A percentile compares a stretch with the other conserved stretches of the same genome.
These are phyloP conservation scores for Ophiostoma piceae DNA, from an alignment of 2,329 filamentous ascomycete genomes.

Conservation along the genomic window DNA sequence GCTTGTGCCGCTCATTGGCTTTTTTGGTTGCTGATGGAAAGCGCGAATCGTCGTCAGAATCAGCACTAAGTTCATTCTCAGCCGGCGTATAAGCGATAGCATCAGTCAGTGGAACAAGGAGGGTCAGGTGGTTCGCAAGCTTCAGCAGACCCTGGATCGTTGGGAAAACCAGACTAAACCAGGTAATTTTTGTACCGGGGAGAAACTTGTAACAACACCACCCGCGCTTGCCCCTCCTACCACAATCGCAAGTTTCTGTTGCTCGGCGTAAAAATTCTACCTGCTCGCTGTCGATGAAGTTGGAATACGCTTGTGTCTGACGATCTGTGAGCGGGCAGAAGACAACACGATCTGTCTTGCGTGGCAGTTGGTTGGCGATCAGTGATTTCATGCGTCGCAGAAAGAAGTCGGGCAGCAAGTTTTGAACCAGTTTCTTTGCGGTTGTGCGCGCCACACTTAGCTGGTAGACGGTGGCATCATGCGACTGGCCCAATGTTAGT, in stretches of 20 bases:
- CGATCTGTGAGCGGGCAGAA: conserved; percentile 85
- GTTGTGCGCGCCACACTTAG: conserved; percentile 75
- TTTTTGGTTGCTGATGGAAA: neutral
- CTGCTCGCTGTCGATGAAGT: conserved; percentile 67
- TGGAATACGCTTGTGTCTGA: conserved; percentile 77
- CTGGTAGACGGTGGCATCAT: conserved; percentile 80
- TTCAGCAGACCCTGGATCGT: conserved; percentile 78
- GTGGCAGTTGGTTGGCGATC: conserved; percentile 87
- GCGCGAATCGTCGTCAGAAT: neutral
- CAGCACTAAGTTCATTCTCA: neutral
- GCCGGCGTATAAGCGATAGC: conserved; percentile 43
- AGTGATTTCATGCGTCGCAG: conserved; percentile 87
- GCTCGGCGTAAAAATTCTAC: conserved; percentile 64
- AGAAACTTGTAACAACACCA: conserved; percentile 70
- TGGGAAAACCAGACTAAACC: conserved; percentile 79
- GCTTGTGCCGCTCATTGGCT: conserved; percentile 61
- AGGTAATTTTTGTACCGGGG: conserved; percentile 38
- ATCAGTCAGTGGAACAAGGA: conserved; percentile 64
- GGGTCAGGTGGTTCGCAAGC: conserved; percentile 84
- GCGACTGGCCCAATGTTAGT: conserved; percentile 80
- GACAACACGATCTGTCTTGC: conserved; percentile 89
- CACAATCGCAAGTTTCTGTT: conserved; percentile 64
- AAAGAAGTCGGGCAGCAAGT: conserved; percentile 85
- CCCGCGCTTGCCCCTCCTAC: conserved; percentile 64
- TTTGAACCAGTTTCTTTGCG: conserved; percentile 77